A percentile compares a stretch with the other conserved stretches of the same genome.
Conservation (phyloP, 495 filamentous ascomycete species). For the Penicillium flavigenum region DNA sequence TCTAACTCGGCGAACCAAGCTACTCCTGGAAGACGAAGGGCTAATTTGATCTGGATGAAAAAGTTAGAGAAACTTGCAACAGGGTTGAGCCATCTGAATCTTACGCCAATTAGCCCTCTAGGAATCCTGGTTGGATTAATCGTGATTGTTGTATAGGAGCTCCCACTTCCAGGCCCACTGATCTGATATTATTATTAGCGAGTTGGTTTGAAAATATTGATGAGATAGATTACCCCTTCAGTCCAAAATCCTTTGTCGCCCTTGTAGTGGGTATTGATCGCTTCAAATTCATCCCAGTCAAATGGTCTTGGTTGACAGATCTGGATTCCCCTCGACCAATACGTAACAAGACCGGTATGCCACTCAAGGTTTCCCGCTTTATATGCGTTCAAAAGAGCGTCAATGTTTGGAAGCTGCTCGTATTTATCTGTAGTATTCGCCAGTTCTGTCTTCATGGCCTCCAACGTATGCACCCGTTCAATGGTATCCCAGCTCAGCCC, state of each 20-base stretch:
- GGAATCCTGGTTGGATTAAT: background rate
- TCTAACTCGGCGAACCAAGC: background rate
- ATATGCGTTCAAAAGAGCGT: conserved; percentile 7
- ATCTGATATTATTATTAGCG: background rate
- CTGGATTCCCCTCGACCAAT: conserved; percentile 9
- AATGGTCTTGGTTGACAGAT: conserved; percentile 6
- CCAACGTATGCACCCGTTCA: background rate
- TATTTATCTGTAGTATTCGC: background rate
- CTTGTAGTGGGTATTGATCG: background rate
- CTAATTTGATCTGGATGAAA: background rate
- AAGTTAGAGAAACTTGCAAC: background rate
- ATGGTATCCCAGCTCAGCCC: background rate
- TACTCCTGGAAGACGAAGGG: background rate
- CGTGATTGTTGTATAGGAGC: background rate
- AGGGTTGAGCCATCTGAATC: background rate
- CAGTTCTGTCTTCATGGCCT: background rate
- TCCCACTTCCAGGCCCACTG: background rate
- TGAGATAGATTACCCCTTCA: background rate
- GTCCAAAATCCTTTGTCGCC: conserved; percentile 7
- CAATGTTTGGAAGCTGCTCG: conserved; percentile 6
- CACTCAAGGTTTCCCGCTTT: background rate
- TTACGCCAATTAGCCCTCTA: background rate
- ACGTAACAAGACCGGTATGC: conserved; percentile 5
- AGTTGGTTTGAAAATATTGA: background rate
- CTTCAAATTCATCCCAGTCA: conserved; percentile 13